Base-by-base conservation (phyloP, 2,329 filamentous ascomycete genomes). In the Penicillium psychrosexuale region DNA sequence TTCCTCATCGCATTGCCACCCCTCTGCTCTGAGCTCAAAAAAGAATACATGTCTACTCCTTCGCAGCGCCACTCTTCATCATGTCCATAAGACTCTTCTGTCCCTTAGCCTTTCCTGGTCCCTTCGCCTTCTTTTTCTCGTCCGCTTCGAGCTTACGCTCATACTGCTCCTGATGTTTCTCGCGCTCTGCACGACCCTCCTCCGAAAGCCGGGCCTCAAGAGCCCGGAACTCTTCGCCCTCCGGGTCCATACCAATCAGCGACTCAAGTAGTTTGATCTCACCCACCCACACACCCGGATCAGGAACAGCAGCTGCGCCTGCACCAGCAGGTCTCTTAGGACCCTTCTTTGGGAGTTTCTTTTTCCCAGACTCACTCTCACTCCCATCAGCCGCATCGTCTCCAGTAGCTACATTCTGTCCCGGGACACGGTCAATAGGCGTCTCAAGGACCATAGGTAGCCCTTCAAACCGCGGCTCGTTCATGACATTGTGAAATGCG, bases 191-290 rank as follows among this genome's bases (percentile, higher is more conserved):
- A 17, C 78, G 80, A 0, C 94, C 94, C 66, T 83, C 78, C 36
- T 82, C 84, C 55, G 87, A 81, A 61, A 97, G 71, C 47, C 84
- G 79, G 54, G 74, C 71, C 61, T 91, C 90, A 49, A 90, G 74
- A 12, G 77, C 72, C 62, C 74, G 77, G 69, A 97, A 97, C 64
- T 89, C 86, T 8, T 86, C 80, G n/a, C 83, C 79, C 34, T 91
- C 87, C 0, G 84, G 71, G 69, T 97, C 88, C 84, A 92, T 90
- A 8, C 87, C 93, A 38, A 97, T 88, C 47, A 99, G 78, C 43
- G 85, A 85, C 75, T 99, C 94, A 5, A 99, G 81, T 60, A 97
- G 78, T 77, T 97, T 97, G 75, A 99, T 97, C 77, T 99, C 94
- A 43, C 86, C 82, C 1, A 92, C 91, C 92, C 93, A 97, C 15